Evolutionary conservation across 768 basidiomycete genomes (phyloP).

Genomic region (Mrakia frigida): DNA sequence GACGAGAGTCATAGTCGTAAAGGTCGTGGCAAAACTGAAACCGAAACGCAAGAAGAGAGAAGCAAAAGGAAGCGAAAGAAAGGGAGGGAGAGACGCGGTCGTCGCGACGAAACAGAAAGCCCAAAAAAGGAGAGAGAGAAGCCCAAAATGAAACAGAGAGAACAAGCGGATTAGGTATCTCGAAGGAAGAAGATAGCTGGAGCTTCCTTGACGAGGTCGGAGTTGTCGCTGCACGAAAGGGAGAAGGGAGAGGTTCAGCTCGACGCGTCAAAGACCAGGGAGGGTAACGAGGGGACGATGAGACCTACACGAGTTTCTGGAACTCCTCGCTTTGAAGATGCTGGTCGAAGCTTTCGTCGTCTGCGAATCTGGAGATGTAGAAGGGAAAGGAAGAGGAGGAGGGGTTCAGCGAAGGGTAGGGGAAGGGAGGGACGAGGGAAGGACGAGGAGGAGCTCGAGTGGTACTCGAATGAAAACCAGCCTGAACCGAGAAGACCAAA

Average conservation of each 20-base stretch:
- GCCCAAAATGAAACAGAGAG: neutral
- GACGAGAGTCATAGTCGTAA: neutral
- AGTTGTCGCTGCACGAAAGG: neutral
- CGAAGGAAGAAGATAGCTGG: slow-evolving; percentile 12
- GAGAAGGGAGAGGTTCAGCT: neutral
- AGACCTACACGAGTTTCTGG: slow-evolving; percentile 14
- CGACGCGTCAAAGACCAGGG: neutral
- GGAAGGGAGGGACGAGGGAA: neutral
- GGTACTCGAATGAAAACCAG: too few relatives aligned
- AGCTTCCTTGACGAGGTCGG: slow-evolving; percentile 11
- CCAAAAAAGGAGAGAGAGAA: neutral
- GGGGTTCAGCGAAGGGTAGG: neutral
- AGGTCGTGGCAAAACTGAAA: too few relatives aligned
- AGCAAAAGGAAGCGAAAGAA: neutral
- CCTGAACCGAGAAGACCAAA: too few relatives aligned
- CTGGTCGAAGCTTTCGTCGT: slow-evolving; percentile 26
- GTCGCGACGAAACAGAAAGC: neutral
- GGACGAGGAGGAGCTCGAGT: too few relatives aligned
- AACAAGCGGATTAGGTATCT: neutral
- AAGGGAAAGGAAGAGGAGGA: neutral
- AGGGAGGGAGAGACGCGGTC: neutral
- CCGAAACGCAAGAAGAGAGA: too few relatives aligned
- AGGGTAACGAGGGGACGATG: neutral
- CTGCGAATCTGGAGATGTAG: neutral
- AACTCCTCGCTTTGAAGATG: slow-evolving; percentile 20